phyloP scores from a whole-genome alignment of 176 grass and related monocot genomes.

The Eragrostis nindensis region DNA sequence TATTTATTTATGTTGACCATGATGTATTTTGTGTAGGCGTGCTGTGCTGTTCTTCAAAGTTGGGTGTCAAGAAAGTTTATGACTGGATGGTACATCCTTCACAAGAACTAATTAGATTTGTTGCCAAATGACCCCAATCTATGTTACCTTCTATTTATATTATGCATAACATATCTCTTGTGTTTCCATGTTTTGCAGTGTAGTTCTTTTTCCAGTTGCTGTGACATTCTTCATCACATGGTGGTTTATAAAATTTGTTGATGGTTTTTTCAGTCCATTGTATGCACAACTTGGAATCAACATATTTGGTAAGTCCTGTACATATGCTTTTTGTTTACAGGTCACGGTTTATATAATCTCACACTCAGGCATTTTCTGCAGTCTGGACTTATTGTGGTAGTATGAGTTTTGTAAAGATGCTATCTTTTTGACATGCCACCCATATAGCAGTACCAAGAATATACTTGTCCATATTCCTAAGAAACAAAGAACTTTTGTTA shows the following conservation, averaged over 20 bases:
- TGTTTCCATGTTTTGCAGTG: slow-evolving; percentile 57
- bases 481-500: not conserved
- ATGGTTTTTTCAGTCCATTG: slow-evolving; percentile 98
- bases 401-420: not conserved
- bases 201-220: slow-evolving; percentile 97
- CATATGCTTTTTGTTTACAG: not conserved
- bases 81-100: slow-evolving; percentile 88
- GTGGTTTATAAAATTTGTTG: slow-evolving; percentile 99
- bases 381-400: not conserved
- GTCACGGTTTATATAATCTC: slow-evolving; percentile 14
- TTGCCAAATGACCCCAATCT: slow-evolving; percentile 21
- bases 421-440: not conserved
- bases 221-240: slow-evolving; percentile 98
- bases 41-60: slow-evolving; percentile 97
- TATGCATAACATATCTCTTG: slow-evolving; percentile 17
- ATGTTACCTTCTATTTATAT: not conserved
- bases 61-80: slow-evolving; percentile 99
- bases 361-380: not conserved
- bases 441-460: not conserved
- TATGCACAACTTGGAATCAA: slow-evolving; percentile 86
- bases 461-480: not conserved
- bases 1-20: slow-evolving; percentile 22
- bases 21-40: slow-evolving; percentile 69
- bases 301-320: slow-evolving; percentile 82
- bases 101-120: slow-evolving; percentile 28